A percentile compares a stretch with the other conserved stretches of the same genome.
Conservation (phyloP, 805 yeast species). For the Priceomyces medius region DNA sequence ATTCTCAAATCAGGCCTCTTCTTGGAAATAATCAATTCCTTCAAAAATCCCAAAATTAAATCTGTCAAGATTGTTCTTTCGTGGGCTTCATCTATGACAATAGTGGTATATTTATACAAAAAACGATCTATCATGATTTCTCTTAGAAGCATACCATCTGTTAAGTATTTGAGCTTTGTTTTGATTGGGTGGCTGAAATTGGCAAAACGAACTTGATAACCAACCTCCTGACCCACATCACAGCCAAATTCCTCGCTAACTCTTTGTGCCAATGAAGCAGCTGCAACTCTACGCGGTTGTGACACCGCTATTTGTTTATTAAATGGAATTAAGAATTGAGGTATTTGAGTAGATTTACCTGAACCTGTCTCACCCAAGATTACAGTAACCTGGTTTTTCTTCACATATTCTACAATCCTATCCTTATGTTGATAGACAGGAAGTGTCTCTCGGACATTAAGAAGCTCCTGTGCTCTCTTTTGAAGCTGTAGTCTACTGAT, state of each 20-base stretch:
- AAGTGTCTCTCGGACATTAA: slow-evolving; percentile 53
- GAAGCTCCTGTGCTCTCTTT: slow-evolving; percentile 44
- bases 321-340: slow-evolving; percentile 74
- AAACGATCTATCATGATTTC: slow-evolving; percentile 77
- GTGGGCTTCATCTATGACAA: slow-evolving; percentile 95
- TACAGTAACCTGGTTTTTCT: slow-evolving; percentile 64
- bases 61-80: slow-evolving; percentile 94
- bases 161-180: slow-evolving; percentile 79
- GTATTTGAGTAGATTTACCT: slow-evolving; percentile 96
- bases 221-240: slow-evolving; percentile 74
- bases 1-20: slow-evolving; percentile 61
- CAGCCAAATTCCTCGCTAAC: slow-evolving; percentile 88
- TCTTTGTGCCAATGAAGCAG: slow-evolving; percentile 88
- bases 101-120: slow-evolving; percentile 65
- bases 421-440: slow-evolving; percentile 78
- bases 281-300: slow-evolving; percentile 97
- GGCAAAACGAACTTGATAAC: slow-evolving; percentile 91
- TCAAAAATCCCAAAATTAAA: slow-evolving; percentile 82
- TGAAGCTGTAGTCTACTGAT: slow-evolving; percentile 24
- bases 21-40: slow-evolving; percentile 51
- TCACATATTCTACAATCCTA: slow-evolving; percentile 55
- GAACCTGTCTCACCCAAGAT: slow-evolving; percentile 97
- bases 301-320: slow-evolving; percentile 75
- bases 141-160: slow-evolving; percentile 96
- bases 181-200: slow-evolving; percentile 52